Percentiles rank a stretch among this genome's conserved stretches.
Conservation (phyloP, 768 basidiomycete species). For the Hygrophorus pudorinus region DNA sequence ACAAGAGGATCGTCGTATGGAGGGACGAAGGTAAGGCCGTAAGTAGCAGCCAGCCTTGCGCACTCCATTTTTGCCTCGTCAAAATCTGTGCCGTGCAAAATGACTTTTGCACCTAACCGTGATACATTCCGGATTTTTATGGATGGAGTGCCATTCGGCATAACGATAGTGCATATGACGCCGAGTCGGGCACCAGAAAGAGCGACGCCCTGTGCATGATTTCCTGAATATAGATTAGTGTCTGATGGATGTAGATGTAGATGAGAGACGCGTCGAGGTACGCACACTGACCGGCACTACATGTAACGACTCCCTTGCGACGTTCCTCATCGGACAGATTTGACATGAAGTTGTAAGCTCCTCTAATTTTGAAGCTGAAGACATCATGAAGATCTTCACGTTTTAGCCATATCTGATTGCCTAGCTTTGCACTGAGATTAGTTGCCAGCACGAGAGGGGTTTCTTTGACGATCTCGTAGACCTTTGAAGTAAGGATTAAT, state of each 20-base stretch:
- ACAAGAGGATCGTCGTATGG: constrained; percentile 97
- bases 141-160: constrained; percentile 89
- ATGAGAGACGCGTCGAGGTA: constrained; percentile 15
- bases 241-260: background rate
- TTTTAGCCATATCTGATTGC: constrained; percentile 93
- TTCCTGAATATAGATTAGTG: constrained; percentile 45
- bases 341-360: constrained; percentile 99
- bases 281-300: constrained; percentile 89
- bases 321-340: constrained; percentile 77
- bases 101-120: constrained; percentile 91
- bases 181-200: constrained; percentile 81
- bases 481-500: constrained; percentile 81
- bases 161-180: constrained; percentile 97
- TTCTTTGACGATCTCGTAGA: constrained; percentile 82
- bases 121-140: constrained; percentile 96
- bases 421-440: constrained; percentile 78
- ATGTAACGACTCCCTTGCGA: constrained; percentile 97
- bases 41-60: constrained; percentile 63
- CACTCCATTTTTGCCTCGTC: constrained; percentile 96
- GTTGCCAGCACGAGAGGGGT: constrained; percentile 85
- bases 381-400: constrained; percentile 96
- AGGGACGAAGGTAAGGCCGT: constrained; percentile 84
- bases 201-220: constrained; percentile 98
- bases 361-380: constrained; percentile 97
- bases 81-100: constrained; percentile 87